These are phyloP conservation scores for Tylopilus vinaceipallidus DNA, from an alignment of 768 basidiomycete genomes.

Conservation along the genomic window DNA sequence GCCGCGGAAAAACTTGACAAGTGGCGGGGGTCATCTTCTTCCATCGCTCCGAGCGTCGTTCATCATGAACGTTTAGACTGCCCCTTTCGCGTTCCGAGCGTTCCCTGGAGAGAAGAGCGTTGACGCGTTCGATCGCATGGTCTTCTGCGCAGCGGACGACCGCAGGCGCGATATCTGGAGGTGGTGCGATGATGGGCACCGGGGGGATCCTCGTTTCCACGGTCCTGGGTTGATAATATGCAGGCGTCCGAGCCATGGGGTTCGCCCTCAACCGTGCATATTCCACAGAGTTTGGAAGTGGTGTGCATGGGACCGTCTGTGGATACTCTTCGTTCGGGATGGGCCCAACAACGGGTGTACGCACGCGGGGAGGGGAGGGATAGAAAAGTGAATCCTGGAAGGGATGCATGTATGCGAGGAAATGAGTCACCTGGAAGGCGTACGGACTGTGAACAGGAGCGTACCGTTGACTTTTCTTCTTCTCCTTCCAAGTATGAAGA, in stretches of 20 bases:
- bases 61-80: slow-evolving; percentile 19
- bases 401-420: slow-evolving; percentile 9
- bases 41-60: slow-evolving; percentile 7
- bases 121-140: slow-evolving; percentile 43
- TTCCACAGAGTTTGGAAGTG: slow-evolving; percentile 22
- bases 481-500: slow-evolving; percentile 12
- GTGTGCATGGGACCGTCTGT: slow-evolving; percentile 27
- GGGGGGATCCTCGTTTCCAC: slow-evolving; percentile 14
- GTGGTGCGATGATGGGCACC: slow-evolving; percentile 58
- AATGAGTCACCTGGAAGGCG: not conserved
- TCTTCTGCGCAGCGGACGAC: slow-evolving; percentile 34
- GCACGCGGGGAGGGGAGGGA: slow-evolving; percentile 8
- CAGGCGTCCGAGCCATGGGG: slow-evolving; percentile 23
- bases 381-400: slow-evolving; percentile 9
- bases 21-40: not conserved
- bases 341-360: not conserved
- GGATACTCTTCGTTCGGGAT: slow-evolving; percentile 3
- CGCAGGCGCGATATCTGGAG: slow-evolving; percentile 32
- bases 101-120: slow-evolving; percentile 43
- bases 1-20: not conserved
- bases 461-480: slow-evolving; percentile 4
- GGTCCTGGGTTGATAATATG: not conserved
- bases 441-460: not conserved
- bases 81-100: slow-evolving; percentile 35
- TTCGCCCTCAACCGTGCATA: slow-evolving; percentile 23